Percentiles rank a stretch among this genome's conserved stretches.
phyloP scores from a whole-genome alignment of 805 yeast species.

The Ogataea ramenticola region DNA sequence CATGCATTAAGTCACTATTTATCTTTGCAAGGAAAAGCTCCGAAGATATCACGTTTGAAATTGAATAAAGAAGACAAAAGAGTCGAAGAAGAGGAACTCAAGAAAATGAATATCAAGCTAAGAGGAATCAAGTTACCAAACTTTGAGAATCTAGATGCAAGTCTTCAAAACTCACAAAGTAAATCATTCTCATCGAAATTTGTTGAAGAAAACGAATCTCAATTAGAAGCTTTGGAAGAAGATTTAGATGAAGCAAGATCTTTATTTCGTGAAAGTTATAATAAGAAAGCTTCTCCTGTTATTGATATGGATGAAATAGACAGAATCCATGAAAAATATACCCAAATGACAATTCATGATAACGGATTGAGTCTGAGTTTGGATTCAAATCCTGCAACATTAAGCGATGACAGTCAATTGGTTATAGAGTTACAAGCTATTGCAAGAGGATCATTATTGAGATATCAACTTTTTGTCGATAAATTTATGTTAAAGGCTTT shows the following conservation, averaged over 20 bases:
- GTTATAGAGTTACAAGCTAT: constrained; percentile 52
- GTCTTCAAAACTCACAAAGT: constrained; percentile 14
- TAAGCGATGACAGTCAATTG: constrained; percentile 1
- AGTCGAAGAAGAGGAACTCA: constrained; percentile 61
- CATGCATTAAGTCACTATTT: constrained; percentile 82
- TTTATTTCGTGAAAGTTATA: constrained; percentile 12
- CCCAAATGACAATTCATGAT: constrained; percentile 11
- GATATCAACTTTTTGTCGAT: constrained; percentile 59
- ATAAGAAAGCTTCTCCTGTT: background rate
- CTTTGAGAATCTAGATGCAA: constrained; percentile 41
- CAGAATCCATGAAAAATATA: constrained; percentile 22
- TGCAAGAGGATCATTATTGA: constrained; percentile 58
- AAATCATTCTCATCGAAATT: no score
- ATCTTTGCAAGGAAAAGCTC: constrained; percentile 40
- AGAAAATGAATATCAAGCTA: constrained; percentile 60
- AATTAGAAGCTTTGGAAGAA: background rate
- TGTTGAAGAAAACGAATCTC: constrained; percentile 6
- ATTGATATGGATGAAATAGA: constrained; percentile 16
- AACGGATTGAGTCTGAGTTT: constrained; percentile 3
- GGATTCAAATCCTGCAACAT: background rate
- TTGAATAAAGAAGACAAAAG: constrained; percentile 51
- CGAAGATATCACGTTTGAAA: background rate
- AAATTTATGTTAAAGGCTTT: constrained; percentile 54
- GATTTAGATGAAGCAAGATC: constrained; percentile 13
- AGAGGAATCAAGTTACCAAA: constrained; percentile 70